phyloP scores from a whole-genome alignment of 768 basidiomycete genomes.

The Tulasnella sp. region DNA sequence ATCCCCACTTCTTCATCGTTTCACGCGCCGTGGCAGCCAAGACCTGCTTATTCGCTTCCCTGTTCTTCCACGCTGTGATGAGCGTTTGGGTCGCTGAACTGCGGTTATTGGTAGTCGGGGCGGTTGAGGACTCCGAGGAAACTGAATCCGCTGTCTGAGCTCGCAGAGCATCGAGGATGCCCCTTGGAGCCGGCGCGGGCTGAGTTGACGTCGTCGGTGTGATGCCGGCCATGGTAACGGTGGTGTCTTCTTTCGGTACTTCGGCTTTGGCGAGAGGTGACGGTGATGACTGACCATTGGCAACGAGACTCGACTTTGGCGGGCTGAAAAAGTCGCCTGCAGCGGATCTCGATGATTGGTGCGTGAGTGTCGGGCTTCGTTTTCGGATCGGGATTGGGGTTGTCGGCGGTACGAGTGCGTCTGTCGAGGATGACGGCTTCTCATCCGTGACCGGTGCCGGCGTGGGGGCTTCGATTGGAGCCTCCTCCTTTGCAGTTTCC shows the following conservation, averaged over 20 bases:
- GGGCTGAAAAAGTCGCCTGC: constrained; percentile 13
- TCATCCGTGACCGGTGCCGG: neutral
- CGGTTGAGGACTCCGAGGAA: constrained; percentile 35
- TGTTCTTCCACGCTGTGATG: constrained; percentile 73
- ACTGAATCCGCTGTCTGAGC: constrained; percentile 34
- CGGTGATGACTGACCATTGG: neutral
- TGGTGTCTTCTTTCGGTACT: neutral
- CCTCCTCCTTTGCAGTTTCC: too few relatives aligned
- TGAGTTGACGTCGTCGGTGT: neutral
- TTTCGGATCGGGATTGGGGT: neutral
- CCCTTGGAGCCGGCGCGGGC: neutral
- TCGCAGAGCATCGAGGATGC: constrained; percentile 29
- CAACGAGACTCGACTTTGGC: neutral
- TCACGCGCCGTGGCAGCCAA: constrained; percentile 60
- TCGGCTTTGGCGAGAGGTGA: neutral
- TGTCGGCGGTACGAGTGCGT: neutral
- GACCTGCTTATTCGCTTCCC: constrained; percentile 77
- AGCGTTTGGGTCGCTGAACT: constrained; percentile 49
- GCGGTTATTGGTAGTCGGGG: neutral
- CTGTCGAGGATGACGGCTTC: neutral
- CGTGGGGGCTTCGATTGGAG: neutral
- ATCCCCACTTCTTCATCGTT: constrained; percentile 86
- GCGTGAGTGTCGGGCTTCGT: constrained; percentile 2
- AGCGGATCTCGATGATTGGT: constrained; percentile 11
- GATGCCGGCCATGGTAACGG: constrained; percentile 19